These are phyloP conservation scores for Pleurotus tuoliensis DNA, from an alignment of 768 basidiomycete species.

Conservation along the genomic window DNA sequence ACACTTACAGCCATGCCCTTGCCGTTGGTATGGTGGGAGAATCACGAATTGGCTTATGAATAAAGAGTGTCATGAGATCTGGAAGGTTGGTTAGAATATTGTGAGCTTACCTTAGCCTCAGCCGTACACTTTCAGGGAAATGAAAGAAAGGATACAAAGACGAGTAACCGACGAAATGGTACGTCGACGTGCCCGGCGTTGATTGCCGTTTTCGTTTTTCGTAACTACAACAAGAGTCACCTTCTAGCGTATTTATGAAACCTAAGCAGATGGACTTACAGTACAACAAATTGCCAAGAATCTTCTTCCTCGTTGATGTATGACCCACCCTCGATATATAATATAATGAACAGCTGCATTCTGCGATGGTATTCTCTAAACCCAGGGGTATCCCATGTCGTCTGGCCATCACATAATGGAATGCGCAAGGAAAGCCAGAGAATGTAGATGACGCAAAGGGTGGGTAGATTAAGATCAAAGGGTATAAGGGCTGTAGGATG, in stretches of 20 bases:
- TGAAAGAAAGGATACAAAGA: conserved; percentile 95
- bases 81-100: not conserved
- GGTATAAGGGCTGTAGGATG: not conserved
- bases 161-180: conserved; percentile 94
- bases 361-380: conserved; percentile 87
- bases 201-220: conserved; percentile 72
- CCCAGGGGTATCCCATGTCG: conserved; percentile 80
- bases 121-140: conserved; percentile 85
- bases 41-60: conserved; percentile 85
- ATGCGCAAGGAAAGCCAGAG: not conserved
- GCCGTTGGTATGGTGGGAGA: conserved; percentile 82
- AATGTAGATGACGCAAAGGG: not conserved
- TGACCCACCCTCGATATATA: conserved; percentile 94
- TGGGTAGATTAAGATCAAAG: not conserved
- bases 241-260: not conserved
- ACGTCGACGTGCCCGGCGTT: conserved; percentile 46
- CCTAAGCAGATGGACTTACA: conserved; percentile 48
- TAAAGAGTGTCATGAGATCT: conserved; percentile 4
- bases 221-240: conserved; percentile 45
- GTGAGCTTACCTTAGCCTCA: conserved; percentile 72
- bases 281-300: conserved; percentile 85
- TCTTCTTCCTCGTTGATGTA: conserved; percentile 95
- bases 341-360: conserved; percentile 91
- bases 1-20: conserved; percentile 84
- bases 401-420: conserved; percentile 35